These are phyloP conservation scores for Bisporella sp. DNA, from an alignment of 2,329 filamentous ascomycete species.

Conservation along the genomic window DNA sequence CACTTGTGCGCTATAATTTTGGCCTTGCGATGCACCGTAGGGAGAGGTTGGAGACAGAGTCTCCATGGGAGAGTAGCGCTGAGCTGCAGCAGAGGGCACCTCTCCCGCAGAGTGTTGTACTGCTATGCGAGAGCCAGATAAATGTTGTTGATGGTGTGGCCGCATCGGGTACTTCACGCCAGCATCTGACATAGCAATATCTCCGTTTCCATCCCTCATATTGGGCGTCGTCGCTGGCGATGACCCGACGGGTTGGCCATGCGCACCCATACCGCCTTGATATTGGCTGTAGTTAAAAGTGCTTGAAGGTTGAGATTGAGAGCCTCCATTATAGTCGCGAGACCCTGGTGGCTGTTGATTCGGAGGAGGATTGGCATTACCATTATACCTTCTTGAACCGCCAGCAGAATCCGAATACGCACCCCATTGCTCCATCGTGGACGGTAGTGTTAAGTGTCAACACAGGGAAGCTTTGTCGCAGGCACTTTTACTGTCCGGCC, in stretches of 20 bases:
- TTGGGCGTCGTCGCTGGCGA: constrained; percentile 53
- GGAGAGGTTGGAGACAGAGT: constrained; percentile 72
- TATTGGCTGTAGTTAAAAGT: constrained; percentile 65
- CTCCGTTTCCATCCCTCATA: constrained; percentile 64
- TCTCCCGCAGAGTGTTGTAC: constrained; percentile 68
- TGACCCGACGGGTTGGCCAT: constrained; percentile 47
- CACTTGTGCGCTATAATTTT: constrained; percentile 40
- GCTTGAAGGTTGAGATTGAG: constrained; percentile 42
- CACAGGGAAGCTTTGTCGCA: constrained; percentile 1
- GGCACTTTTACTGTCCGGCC: not conserved
- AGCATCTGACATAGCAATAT: constrained; percentile 81
- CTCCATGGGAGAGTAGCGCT: constrained; percentile 96
- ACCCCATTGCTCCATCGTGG: constrained; percentile 58
- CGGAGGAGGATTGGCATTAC: constrained; percentile 44
- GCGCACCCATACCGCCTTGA: constrained; percentile 39
- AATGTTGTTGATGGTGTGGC: constrained; percentile 69
- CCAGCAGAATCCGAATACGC: constrained; percentile 58
- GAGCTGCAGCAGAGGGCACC: constrained; percentile 67
- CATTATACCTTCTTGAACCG: constrained; percentile 59
- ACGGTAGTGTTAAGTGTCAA: constrained; percentile 13
- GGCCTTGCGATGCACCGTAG: constrained; percentile 57
- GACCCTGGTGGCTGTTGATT: constrained; percentile 37
- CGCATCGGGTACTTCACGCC: constrained; percentile 78
- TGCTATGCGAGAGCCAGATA: constrained; percentile 41
- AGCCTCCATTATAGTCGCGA: constrained; percentile 36